Evolutionary conservation across 805 yeast species (phyloP).

Genomic region (Torulaspora maleeae): DNA sequence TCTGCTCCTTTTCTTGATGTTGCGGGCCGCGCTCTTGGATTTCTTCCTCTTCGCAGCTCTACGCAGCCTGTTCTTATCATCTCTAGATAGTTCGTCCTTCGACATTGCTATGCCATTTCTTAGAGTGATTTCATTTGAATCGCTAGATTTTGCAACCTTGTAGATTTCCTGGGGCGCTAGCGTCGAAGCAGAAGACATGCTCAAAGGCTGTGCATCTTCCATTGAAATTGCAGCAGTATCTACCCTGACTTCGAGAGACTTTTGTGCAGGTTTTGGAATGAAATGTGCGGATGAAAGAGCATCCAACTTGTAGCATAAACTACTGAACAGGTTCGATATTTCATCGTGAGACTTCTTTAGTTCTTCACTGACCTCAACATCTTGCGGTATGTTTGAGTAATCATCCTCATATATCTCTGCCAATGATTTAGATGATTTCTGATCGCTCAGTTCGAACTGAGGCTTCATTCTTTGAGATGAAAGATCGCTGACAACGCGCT

Average conservation of each 20-base stretch:
- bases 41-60: slow-evolving; percentile 81
- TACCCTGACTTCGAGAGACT: slow-evolving; percentile 73
- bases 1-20: slow-evolving; percentile 44
- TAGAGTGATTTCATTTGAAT: slow-evolving; percentile 59
- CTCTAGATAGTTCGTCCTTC: slow-evolving; percentile 74
- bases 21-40: slow-evolving; percentile 44
- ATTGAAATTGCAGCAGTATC: slow-evolving; percentile 76
- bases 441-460: slow-evolving; percentile 67
- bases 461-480: slow-evolving; percentile 49
- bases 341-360: slow-evolving; percentile 72
- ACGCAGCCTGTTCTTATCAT: slow-evolving; percentile 81
- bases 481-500: slow-evolving; percentile 62
- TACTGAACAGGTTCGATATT: slow-evolving; percentile 58
- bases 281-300: slow-evolving; percentile 91
- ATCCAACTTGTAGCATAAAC: slow-evolving; percentile 69
- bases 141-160: slow-evolving; percentile 43
- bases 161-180: slow-evolving; percentile 96
- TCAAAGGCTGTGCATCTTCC: slow-evolving; percentile 96
- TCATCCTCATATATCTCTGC: slow-evolving; percentile 93
- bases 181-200: slow-evolving; percentile 63
- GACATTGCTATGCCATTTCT: slow-evolving; percentile 77
- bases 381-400: slow-evolving; percentile 48
- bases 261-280: slow-evolving; percentile 84
- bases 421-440: slow-evolving; percentile 78
- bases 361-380: slow-evolving; percentile 55